Base-by-base conservation (phyloP, 2,329 filamentous ascomycete species). In the Ascochyta lentis region DNA sequence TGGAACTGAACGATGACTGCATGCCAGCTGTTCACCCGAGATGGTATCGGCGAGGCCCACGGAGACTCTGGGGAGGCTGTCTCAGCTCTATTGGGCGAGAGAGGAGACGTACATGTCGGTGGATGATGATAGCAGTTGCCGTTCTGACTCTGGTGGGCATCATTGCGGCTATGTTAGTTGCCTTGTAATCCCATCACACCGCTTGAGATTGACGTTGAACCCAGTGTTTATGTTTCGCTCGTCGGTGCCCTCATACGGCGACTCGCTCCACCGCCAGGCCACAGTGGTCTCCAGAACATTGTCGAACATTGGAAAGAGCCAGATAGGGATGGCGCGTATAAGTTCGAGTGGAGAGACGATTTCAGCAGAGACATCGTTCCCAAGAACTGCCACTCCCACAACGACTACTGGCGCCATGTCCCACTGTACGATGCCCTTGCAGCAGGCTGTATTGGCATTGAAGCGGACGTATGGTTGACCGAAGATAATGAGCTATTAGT, bases 331-430 rank as follows among this genome's bases (percentile, higher is more conserved):
- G 64, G 60, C 15, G 53, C 65, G 1, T 65, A 59, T 23, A 45
- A 58, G 16, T 68, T 65, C 27, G 54, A 65, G 15, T 77, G 75
- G 67, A 68, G 67, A 23, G 72, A 76, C 7, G 71, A 76, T 50
- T 72, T 77, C 58, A 76, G 72, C 34, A 66, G 73, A 44, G 71
- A 74, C 45, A 71, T 78, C 16, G 59, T 71, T 1, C 72, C 75
- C 0, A 75, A 76, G 45, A 63, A 61, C 26, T 70, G 66, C 46
- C 77, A 79, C 58, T 79, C 77, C 1, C 78, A 79, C 61, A 79
- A 80, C 49, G 76, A 79, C 50, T 79, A 80, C 67, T 77, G 72
- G 72, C 72, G 77, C 10, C 59, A 63, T 15, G 68, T 78, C 1
- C 77, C 77, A 4, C 64, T 80, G 22, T 77, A 75, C 47, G 60